Conservation (phyloP, 2,329 filamentous ascomycete species). For the Purpureocillium takamizusanense region DNA sequence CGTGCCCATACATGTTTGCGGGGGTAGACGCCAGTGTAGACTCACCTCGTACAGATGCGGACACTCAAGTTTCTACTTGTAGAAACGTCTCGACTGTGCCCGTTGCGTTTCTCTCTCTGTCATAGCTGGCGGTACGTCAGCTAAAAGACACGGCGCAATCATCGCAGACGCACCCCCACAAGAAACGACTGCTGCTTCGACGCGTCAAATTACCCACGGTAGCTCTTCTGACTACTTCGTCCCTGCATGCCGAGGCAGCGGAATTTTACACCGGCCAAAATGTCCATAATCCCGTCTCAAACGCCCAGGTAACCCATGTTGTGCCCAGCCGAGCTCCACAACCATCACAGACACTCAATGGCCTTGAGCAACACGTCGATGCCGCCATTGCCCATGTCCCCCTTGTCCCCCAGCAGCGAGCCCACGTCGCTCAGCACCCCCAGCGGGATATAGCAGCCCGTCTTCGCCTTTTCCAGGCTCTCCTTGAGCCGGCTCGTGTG, state of each 20-base stretch:
- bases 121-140: too few species aligned
- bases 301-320: not conserved
- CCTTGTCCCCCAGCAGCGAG: slow-evolving; percentile 57
- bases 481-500: slow-evolving; percentile 87
- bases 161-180: too few species aligned
- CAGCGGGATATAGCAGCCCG: slow-evolving; percentile 72
- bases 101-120: too few species aligned
- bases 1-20: too few species aligned
- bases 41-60: too few species aligned
- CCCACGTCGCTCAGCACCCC: slow-evolving; percentile 84
- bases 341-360: slow-evolving; percentile 44
- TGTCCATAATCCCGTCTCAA: not conserved
- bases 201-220: too few species aligned
- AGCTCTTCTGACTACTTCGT: too few species aligned
- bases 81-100: too few species aligned
- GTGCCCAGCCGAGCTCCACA: not conserved
- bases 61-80: too few species aligned
- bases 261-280: not conserved
- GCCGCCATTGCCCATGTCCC: slow-evolving; percentile 39
- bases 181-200: not conserved
- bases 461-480: slow-evolving; percentile 71
- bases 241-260: not conserved
- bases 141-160: too few species aligned
- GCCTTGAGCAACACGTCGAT: slow-evolving; percentile 51
- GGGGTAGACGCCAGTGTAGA: too few species aligned